Evolutionary conservation across 768 basidiomycete genomes (phyloP), one percentile per base, ranked within the genome.

Genomic region (Kondoa subrosea): DNA sequence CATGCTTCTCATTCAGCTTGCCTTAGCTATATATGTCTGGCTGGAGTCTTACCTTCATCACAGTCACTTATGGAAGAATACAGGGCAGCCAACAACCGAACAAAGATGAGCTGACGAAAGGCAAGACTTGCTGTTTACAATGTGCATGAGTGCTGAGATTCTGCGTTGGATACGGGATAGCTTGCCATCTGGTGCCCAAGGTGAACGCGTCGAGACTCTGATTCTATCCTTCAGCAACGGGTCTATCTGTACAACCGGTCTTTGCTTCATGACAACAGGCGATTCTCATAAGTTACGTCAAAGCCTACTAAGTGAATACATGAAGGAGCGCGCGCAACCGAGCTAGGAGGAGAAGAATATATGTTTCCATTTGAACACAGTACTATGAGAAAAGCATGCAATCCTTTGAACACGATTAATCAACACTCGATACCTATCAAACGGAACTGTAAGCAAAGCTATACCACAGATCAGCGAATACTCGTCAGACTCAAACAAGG

Each of bases 11-110:
- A 14, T 3, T 2, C 21, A 3, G 40, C 62, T 33, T 21, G 27
- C 17, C 34, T 14, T 56, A n/a, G 26, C 25, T n/a, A 56, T 14
- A 65, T 29, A 27, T 15, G 30, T 14, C 25, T 31, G 58, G 29
- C 14, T 12, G 26, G 65, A 12, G n/a, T 14, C 58, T 12, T 8
- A 60, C 58, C 91, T 84, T 99, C 95, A 75, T 99, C 95, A 71
- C 95, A 97, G 75, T 97, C 95, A 67, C 93, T 88, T 72, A 90
- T 90, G 15, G 87, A 84, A 25, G 71, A 66, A 75, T 97, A 97
- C 91, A 99, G 96, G 1, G 91, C 95, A 0, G 83, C 85, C 29
- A 83, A 78, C 32, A 91, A 81, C 25, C 95, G 84, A 21, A 95
- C 74, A 17, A 97, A 81, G 63, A 95, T 78, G 56, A 96, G 76